Evolutionary conservation across 352 stramenopile genomes (phyloP), one percentile per base, ranked within the genome.

Genomic region (Pythium rishiriense): DNA sequence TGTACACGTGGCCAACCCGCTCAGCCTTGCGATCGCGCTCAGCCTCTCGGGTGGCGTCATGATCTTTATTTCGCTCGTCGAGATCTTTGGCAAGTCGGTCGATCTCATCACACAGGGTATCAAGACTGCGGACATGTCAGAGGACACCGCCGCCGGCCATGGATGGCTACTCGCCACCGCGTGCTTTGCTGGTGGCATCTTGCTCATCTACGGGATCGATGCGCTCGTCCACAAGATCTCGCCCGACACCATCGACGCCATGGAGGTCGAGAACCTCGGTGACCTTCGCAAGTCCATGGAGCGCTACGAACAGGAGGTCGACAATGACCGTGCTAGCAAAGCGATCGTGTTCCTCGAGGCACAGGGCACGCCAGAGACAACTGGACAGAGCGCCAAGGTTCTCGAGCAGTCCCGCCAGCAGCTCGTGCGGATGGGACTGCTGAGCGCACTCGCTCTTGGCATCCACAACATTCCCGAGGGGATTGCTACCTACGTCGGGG

Each of bases 381-480:
- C 72, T 19, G 28, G 72, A 17, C 35, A 41, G 17, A 72, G 75
- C 31, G 61, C 76, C 53, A 75, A 76, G 52, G 70, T 85, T 48
- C 68, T 74, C 45, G 75, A 89, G 24, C 52, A 69, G 0, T 68
- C 73, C 15, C 77, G 83, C 45, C 53, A 78, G 11, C 69, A 71
- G 55, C 73, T 98, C 25, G 75, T 94, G 17, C 75, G 79, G 29
- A 97, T 96, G 85, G 92, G 91, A 15, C 29, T 98, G 19, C 83
- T 94, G 26, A 98, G 89, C 33, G 94, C 94, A 4, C 26, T 98
- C 1, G 90, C 94, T 4, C 97, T 98, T 53, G 91, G 76, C 6
- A 65, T 98, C 45, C 95, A 99, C 77, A 98, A 98, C 69, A 91
- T 98, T 29, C 96, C 96, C 9, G 95, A 99, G 70, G 95, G 95